Evolutionary conservation across 805 yeast genomes (phyloP).

Genomic region (Sungouiozyma ichnusensis): DNA sequence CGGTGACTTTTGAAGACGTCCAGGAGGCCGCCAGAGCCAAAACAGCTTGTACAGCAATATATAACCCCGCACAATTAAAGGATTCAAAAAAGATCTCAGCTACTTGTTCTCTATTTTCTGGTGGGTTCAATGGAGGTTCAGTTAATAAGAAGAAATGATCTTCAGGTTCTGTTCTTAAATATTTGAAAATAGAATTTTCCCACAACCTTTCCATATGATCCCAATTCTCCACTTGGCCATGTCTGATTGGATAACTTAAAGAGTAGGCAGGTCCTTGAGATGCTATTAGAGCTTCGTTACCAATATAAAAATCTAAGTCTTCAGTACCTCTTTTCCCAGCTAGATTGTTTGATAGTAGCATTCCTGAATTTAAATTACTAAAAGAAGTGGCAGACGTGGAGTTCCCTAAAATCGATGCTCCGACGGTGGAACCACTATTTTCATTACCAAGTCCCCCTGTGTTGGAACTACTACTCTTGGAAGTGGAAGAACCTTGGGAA

Average conservation of each 20-base stretch:
- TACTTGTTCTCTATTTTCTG: slow-evolving; percentile 96
- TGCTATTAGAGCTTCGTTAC: slow-evolving; percentile 87
- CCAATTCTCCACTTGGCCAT: slow-evolving; percentile 98
- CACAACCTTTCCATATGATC: slow-evolving; percentile 99
- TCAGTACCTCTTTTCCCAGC: slow-evolving; percentile 79
- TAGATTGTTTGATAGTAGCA: slow-evolving; percentile 31
- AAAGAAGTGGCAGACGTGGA: slow-evolving; percentile 31
- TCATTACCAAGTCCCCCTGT: slow-evolving; percentile 29
- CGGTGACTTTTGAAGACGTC: slow-evolving; percentile 93
- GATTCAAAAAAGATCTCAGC: slow-evolving; percentile 99
- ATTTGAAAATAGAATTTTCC: slow-evolving; percentile 95
- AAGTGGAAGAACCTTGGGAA: slow-evolving; percentile 31
- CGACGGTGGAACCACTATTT: slow-evolving; percentile 11
- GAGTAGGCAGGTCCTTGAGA: slow-evolving; percentile 88
- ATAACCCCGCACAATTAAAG: slow-evolving; percentile 96
- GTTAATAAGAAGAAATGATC: slow-evolving; percentile 93
- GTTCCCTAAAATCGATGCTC: slow-evolving; percentile 25
- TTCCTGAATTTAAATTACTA: slow-evolving; percentile 17
- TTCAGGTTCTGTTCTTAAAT: slow-evolving; percentile 95
- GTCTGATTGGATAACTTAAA: slow-evolving; percentile 84
- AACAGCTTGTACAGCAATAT: slow-evolving; percentile 98
- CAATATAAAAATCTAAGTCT: slow-evolving; percentile 88
- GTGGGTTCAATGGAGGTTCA: slow-evolving; percentile 99
- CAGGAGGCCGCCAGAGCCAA: slow-evolving; percentile 97
- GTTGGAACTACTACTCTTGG: slow-evolving; percentile 11